These are phyloP conservation scores for Daldinia bambusicola DNA, from an alignment of 495 filamentous ascomycete species.

Conservation along the genomic window DNA sequence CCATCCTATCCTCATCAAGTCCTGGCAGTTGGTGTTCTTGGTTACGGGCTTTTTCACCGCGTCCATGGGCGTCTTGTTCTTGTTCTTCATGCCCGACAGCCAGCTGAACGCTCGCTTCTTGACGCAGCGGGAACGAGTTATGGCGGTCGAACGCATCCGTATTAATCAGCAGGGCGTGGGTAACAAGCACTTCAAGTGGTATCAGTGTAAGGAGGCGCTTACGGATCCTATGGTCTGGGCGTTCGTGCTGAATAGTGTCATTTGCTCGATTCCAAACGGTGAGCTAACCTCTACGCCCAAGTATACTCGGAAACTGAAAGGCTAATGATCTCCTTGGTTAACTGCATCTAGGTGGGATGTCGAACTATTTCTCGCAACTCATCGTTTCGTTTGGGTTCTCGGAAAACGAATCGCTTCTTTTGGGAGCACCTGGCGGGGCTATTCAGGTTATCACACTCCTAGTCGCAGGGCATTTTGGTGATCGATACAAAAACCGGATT, in stretches of 20 bases:
- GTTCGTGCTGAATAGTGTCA: slow-evolving; percentile 70
- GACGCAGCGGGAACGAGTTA: slow-evolving; percentile 66
- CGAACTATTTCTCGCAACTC: slow-evolving; percentile 77
- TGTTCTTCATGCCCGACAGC: slow-evolving; percentile 73
- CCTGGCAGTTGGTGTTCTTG: slow-evolving; percentile 77
- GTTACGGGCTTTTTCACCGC: slow-evolving; percentile 71
- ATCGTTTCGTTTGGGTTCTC: slow-evolving; percentile 69
- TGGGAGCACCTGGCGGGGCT: slow-evolving; percentile 72
- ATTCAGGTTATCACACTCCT: slow-evolving; percentile 72
- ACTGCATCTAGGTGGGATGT: slow-evolving; percentile 62
- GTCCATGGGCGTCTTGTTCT: slow-evolving; percentile 65
- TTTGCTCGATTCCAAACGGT: slow-evolving; percentile 72
- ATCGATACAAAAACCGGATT: slow-evolving; percentile 66
- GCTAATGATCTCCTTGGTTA: slow-evolving; percentile 21
- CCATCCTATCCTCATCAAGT: slow-evolving; percentile 64
- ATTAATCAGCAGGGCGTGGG: slow-evolving; percentile 75
- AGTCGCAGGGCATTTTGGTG: slow-evolving; percentile 68
- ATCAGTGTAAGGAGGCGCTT: slow-evolving; percentile 68
- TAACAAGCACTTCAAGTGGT: slow-evolving; percentile 73
- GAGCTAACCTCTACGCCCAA: slow-evolving; percentile 4
- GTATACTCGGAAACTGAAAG: neutral
- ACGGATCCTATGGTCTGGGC: slow-evolving; percentile 61
- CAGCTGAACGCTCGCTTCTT: slow-evolving; percentile 76
- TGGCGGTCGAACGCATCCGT: slow-evolving; percentile 69
- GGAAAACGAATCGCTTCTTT: slow-evolving; percentile 68